Evolutionary conservation across 345 rosid species (phyloP), one percentile per base, ranked within the genome.

Genomic region (Turritis glabra): DNA sequence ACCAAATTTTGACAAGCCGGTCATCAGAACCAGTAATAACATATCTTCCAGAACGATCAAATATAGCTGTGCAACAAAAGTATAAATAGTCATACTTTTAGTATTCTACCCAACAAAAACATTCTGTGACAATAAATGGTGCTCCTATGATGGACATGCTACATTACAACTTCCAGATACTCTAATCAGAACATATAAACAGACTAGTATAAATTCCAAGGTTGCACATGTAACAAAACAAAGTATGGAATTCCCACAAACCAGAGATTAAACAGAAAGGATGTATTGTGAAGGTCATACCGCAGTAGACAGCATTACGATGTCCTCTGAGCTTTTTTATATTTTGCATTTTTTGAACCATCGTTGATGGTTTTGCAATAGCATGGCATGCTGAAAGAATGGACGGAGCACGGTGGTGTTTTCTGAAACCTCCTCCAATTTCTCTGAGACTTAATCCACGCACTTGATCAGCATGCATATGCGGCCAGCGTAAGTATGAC

Each of bases 1-100:
- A 95, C 99, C 99, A 95, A 73, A 95, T 88, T 84, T 95, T 95
- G 74, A 95, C 99, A 75, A 95, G 94, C 67, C 99, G 94, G 77
- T 95, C 99, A 78, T 95, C 99, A 0, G 99, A 90, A 75, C 99
- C 99, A 66, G 99, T 92, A 67, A 95, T 86, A 68, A 90, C 98
- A 77, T 90, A 90, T 84, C 99, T 95, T 67, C 99, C 99, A 2
- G 85, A 88, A 64, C 97, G 94, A 74, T 95, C 97, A 82, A 92
- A 92, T 80, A 92, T 95, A 74, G 98, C 99, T 95, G 82, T 81
- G 56, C 52, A 13, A 27, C 14, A 64, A 32, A 14, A 33, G 65
- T 13, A 22, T 25, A 47, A 67, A 50, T 47, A 74, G 71, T 23
- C 53, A 69, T 40, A 35, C 27, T 32, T 70, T 77, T 63, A 46